These are phyloP conservation scores for Xenoacremonium recifei DNA, from an alignment of 2,329 filamentous ascomycete species.

Conservation along the genomic window DNA sequence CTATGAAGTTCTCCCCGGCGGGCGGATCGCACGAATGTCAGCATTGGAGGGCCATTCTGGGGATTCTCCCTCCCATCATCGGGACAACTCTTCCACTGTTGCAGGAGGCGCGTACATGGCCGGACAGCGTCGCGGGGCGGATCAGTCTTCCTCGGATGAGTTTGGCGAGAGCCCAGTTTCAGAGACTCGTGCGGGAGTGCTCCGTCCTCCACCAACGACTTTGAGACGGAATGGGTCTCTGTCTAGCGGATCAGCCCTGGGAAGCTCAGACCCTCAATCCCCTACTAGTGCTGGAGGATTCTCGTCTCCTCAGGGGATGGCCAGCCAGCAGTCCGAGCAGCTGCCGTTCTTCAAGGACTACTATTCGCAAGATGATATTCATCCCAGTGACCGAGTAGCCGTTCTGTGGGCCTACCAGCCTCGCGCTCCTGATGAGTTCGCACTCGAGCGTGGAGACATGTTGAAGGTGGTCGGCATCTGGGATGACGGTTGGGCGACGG, in stretches of 20 bases:
- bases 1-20: conserved; percentile 78
- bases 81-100: conserved; percentile 35
- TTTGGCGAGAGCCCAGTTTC: conserved; percentile 72
- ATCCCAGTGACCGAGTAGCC: conserved; percentile 84
- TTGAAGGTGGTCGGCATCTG: conserved; percentile 97
- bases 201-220: conserved; percentile 57
- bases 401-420: conserved; percentile 97
- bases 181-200: conserved; percentile 53
- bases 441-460: conserved; percentile 94
- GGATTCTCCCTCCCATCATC: conserved; percentile 56
- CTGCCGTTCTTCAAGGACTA: conserved; percentile 97
- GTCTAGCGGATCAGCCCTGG: conserved; percentile 78
- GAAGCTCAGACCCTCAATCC: conserved; percentile 68
- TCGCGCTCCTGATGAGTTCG: conserved; percentile 88
- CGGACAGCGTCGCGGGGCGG: conserved; percentile 44
- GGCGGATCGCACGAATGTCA: conserved; percentile 92
- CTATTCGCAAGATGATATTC: conserved; percentile 95
- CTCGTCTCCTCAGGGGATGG: conserved; percentile 80
- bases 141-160: conserved; percentile 69
- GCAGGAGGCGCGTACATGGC: conserved; percentile 48
- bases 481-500: conserved; percentile 99
- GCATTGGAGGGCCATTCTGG: conserved; percentile 77
- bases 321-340: conserved; percentile 92
- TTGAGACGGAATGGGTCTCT: conserved; percentile 81
- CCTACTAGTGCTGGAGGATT: conserved; percentile 70